Percentiles rank a stretch among this genome's conserved stretches.
These are phyloP conservation scores for Leucaena leucocephala DNA, from an alignment of 306 rosid genomes.

Conservation along the genomic window DNA sequence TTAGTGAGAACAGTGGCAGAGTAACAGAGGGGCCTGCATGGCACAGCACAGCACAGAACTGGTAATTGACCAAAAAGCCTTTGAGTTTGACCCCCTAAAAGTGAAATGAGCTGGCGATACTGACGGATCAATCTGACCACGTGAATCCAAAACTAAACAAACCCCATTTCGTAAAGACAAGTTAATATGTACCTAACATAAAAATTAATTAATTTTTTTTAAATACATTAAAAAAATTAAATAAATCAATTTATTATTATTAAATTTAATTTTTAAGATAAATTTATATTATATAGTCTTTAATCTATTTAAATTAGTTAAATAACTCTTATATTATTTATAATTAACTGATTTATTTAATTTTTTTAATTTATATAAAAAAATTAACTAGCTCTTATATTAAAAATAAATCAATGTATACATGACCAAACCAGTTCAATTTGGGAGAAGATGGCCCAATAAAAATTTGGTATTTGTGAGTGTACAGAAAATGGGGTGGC, in stretches of 20 bases:
- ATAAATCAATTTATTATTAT: too few relatives aligned
- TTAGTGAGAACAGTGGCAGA: constrained; percentile 41
- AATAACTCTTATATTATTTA: too few relatives aligned
- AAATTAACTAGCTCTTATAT: too few relatives aligned
- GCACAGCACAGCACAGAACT: constrained; percentile 45
- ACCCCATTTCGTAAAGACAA: background rate
- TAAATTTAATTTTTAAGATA: too few relatives aligned
- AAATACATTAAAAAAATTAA: too few relatives aligned
- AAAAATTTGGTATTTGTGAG: constrained; percentile 23
- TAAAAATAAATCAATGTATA: background rate
- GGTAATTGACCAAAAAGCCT: constrained; percentile 51
- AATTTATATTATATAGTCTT: too few relatives aligned
- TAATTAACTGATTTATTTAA: too few relatives aligned
- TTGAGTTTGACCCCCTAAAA: constrained; percentile 49
- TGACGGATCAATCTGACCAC: constrained; percentile 64
- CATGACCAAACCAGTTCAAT: background rate
- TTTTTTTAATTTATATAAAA: too few relatives aligned
- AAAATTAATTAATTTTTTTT: too few relatives aligned
- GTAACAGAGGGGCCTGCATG: constrained; percentile 40
- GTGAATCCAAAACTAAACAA: constrained; percentile 46
- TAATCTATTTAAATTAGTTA: too few relatives aligned
- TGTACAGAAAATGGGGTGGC: constrained; percentile 31
- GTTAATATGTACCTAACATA: too few relatives aligned
- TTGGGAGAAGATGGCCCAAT: background rate
- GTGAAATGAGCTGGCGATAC: constrained; percentile 68